A percentile compares a stretch with the other conserved stretches of the same genome.
Conservation (phyloP, 169 alveolate species). For the Eimeria acervulina region DNA sequence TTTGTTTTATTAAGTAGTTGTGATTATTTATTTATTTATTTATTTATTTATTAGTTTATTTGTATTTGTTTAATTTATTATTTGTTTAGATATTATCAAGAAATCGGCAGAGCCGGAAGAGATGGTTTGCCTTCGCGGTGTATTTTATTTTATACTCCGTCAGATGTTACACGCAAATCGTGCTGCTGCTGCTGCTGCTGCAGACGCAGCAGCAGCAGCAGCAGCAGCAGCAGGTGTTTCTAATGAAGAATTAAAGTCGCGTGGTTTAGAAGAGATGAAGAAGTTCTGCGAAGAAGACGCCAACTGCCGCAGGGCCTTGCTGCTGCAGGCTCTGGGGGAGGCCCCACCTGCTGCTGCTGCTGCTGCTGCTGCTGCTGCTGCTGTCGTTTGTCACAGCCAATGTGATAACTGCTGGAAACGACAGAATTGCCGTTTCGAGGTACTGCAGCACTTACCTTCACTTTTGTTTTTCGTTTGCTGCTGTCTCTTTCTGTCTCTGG, state of each 20-base stretch:
- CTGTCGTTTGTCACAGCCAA: background rate
- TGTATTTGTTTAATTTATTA: too few species aligned
- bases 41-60: too few species aligned
- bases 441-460: background rate
- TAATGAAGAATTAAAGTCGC: background rate
- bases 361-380: background rate
- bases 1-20: background rate
- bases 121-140: slow-evolving; percentile 92
- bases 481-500: background rate
- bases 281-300: slow-evolving; percentile 65
- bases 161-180: slow-evolving; percentile 68
- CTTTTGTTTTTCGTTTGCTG: background rate
- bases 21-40: background rate
- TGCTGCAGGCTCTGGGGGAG: slow-evolving; percentile 74
- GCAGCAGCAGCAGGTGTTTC: background rate
- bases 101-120: slow-evolving; percentile 99
- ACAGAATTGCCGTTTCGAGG: slow-evolving; percentile 29
- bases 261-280: slow-evolving; percentile 65
- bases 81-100: slow-evolving; percentile 94
- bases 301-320: slow-evolving; percentile 58
- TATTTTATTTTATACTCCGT: slow-evolving; percentile 71
- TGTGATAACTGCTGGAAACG: slow-evolving; percentile 44
- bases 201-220: too few species aligned
- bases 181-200: too few species aligned
- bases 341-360: slow-evolving; percentile 34